Evolutionary conservation across 768 basidiomycete species (phyloP).

Genomic region (Leccinum incarnatum): DNA sequence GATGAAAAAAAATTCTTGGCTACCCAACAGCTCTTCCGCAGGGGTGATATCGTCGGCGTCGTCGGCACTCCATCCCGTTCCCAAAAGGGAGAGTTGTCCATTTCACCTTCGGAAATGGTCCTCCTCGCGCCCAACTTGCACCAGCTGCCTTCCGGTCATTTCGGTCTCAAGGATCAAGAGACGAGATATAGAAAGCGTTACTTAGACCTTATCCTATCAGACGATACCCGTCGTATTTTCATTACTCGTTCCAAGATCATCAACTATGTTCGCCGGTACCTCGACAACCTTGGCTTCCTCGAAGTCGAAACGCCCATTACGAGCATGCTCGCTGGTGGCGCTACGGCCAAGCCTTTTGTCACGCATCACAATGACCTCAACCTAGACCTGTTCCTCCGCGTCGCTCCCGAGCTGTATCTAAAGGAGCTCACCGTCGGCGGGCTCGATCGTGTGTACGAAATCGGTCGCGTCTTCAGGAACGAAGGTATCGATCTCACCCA

Average conservation of each 20-base stretch:
- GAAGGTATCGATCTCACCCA: slow-evolving; percentile 99
- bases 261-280: slow-evolving; percentile 88
- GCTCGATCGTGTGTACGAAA: slow-evolving; percentile 96
- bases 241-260: slow-evolving; percentile 85
- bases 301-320: slow-evolving; percentile 99
- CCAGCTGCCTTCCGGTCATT: slow-evolving; percentile 89
- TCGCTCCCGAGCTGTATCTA: slow-evolving; percentile 97
- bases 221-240: slow-evolving; percentile 86
- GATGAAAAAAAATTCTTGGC: slow-evolving; percentile 63
- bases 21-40: slow-evolving; percentile 83
- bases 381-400: slow-evolving; percentile 93
- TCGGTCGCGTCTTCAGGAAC: slow-evolving; percentile 96
- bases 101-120: slow-evolving; percentile 74
- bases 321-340: slow-evolving; percentile 93
- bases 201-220: slow-evolving; percentile 95
- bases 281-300: slow-evolving; percentile 91
- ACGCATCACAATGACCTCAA: slow-evolving; percentile 99
- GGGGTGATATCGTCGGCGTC: slow-evolving; percentile 96
- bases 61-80: slow-evolving; percentile 86
- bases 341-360: slow-evolving; percentile 97
- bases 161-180: slow-evolving; percentile 96
- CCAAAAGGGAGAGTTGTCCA: slow-evolving; percentile 93
- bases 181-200: slow-evolving; percentile 98
- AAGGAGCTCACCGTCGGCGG: slow-evolving; percentile 98
- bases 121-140: slow-evolving; percentile 96